Conservation (phyloP, 306 rosid species). For the Cucurbita maxima region DNA sequence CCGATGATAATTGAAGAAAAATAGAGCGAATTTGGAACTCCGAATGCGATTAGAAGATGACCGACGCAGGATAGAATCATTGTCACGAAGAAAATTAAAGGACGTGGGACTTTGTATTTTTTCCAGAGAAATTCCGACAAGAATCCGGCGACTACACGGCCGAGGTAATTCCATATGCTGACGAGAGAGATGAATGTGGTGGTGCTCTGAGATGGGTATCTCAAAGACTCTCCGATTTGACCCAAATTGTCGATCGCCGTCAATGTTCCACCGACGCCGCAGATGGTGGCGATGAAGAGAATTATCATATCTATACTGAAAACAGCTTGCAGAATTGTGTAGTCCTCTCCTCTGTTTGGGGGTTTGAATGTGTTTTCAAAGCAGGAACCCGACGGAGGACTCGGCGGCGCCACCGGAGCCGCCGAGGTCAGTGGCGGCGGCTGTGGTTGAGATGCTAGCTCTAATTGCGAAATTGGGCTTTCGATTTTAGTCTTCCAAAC, state of each 20-base stretch:
- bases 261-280: slow-evolving; percentile 45
- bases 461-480: not conserved
- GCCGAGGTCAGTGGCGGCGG: not conserved
- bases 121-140: slow-evolving; percentile 35
- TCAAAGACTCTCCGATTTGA: slow-evolving; percentile 46
- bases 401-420: not conserved
- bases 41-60: slow-evolving; percentile 45
- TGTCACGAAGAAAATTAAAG: slow-evolving; percentile 31
- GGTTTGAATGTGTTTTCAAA: slow-evolving; percentile 24
- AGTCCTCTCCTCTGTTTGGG: slow-evolving; percentile 58
- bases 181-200: slow-evolving; percentile 53
- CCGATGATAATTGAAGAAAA: slow-evolving; percentile 43
- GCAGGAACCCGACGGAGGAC: not conserved
- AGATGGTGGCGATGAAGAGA: slow-evolving; percentile 23
- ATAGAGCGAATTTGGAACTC: slow-evolving; percentile 40
- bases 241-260: slow-evolving; percentile 61
- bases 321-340: slow-evolving; percentile 49
- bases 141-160: slow-evolving; percentile 36
- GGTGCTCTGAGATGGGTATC: slow-evolving; percentile 33
- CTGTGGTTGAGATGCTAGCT: not conserved
- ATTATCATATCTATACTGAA: slow-evolving; percentile 57
- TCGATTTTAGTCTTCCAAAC: slow-evolving; percentile 15
- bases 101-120: slow-evolving; percentile 50
- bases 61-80: slow-evolving; percentile 45
- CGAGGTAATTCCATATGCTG: slow-evolving; percentile 64